phyloP scores from a whole-genome alignment of 345 rosid species.

The Eucalyptus leucophloia region DNA sequence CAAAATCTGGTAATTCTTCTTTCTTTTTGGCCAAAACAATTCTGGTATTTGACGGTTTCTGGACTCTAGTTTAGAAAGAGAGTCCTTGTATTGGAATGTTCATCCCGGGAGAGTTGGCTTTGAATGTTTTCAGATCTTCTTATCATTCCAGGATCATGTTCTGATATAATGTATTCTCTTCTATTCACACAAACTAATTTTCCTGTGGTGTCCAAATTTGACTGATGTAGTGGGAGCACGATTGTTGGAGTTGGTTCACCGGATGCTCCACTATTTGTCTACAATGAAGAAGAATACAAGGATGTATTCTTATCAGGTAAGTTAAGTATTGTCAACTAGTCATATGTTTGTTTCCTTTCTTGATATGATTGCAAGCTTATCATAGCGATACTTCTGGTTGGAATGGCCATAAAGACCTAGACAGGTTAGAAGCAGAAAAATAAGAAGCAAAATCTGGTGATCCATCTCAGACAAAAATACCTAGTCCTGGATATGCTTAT shows the following conservation, averaged over 20 bases:
- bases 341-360: not conserved
- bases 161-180: not conserved
- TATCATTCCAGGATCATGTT: not conserved
- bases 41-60: not conserved
- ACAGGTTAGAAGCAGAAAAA: not conserved
- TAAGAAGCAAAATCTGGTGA: not conserved
- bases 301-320: slow-evolving; percentile 84
- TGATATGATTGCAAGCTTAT: not conserved
- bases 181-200: not conserved
- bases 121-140: not conserved
- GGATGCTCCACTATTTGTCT: slow-evolving; percentile 83
- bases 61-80: not conserved
- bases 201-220: not conserved
- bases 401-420: not conserved
- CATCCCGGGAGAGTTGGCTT: not conserved
- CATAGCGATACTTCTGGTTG: not conserved
- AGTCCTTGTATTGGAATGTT: not conserved
- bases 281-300: slow-evolving; percentile 66
- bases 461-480: not conserved
- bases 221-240: slow-evolving; percentile 75
- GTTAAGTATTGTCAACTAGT: not conserved
- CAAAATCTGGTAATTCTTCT: not conserved
- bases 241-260: slow-evolving; percentile 92
- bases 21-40: not conserved
- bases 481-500: not conserved